A percentile compares a stretch with the other conserved stretches of the same genome.
These are phyloP conservation scores for Ulmus americana DNA, from an alignment of 331 rosid genomes.

Conservation along the genomic window DNA sequence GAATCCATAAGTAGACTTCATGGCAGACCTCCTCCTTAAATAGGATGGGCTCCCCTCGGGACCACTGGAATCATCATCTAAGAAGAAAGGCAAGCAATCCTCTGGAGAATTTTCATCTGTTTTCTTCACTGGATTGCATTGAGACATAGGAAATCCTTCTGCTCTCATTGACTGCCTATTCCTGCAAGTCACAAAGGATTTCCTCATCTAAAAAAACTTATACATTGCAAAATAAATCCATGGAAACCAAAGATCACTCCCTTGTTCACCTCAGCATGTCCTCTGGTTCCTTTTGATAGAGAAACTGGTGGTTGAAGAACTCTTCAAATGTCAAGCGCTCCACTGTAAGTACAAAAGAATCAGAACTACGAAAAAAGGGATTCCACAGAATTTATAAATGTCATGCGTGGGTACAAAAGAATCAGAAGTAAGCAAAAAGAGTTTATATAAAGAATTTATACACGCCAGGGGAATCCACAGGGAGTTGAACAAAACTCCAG, in stretches of 20 bases:
- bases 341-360: constrained; percentile 50
- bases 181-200: constrained; percentile 31
- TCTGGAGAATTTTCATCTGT: constrained; percentile 68
- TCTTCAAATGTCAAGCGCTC: constrained; percentile 91
- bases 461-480: neutral
- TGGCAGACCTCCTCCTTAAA: constrained; percentile 48
- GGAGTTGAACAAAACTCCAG: constrained; percentile 11
- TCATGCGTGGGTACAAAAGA: neutral
- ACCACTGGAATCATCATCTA: constrained; percentile 83
- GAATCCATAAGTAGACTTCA: constrained; percentile 77
- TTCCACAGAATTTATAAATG: neutral
- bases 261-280: constrained; percentile 53
- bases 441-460: neutral
- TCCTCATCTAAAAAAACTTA: constrained; percentile 20
- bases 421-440: neutral
- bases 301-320: constrained; percentile 77
- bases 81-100: constrained; percentile 72
- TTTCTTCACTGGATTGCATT: constrained; percentile 38
- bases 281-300: constrained; percentile 46
- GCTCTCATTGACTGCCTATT: constrained; percentile 46
- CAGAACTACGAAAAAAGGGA: neutral
- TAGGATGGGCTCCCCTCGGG: constrained; percentile 68
- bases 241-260: constrained; percentile 19
- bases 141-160: constrained; percentile 44
- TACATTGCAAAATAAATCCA: constrained; percentile 12